Conservation (phyloP, 139 green algal species). For the Auxenochlorella pyrenoidosa region DNA sequence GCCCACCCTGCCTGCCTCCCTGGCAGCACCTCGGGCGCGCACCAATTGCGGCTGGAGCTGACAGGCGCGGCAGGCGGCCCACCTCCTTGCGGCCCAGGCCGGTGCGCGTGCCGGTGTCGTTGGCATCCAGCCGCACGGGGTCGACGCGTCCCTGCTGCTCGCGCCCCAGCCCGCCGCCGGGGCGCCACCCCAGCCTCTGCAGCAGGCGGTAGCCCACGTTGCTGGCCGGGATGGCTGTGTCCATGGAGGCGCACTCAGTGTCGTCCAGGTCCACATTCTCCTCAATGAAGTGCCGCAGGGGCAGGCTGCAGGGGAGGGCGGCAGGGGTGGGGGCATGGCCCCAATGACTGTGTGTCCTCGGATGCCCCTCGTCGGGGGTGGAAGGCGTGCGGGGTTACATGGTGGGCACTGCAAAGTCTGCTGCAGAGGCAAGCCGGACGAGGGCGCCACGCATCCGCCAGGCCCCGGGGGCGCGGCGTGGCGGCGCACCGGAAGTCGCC, state of each 20-base stretch:
- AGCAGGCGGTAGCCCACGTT: constrained; percentile 89
- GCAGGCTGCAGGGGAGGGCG: constrained; percentile 37
- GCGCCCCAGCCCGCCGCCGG: constrained; percentile 76
- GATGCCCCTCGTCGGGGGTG: too few relatives aligned
- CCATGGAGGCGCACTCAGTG: constrained; percentile 42
- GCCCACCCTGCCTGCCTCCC: too few relatives aligned
- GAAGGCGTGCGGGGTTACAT: too few relatives aligned
- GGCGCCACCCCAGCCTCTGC: constrained; percentile 85
- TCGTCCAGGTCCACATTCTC: constrained; percentile 57
- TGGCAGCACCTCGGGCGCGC: too few relatives aligned
- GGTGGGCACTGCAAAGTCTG: too few relatives aligned
- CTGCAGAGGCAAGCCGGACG: too few relatives aligned
- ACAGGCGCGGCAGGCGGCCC: background rate
- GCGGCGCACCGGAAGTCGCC: constrained; percentile 46
- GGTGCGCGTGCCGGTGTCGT: constrained; percentile 60
- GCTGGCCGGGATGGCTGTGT: constrained; percentile 49
- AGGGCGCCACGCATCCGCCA: too few relatives aligned
- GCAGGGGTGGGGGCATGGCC: background rate
- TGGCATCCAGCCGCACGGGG: constrained; percentile 74
- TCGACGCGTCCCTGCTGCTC: constrained; percentile 56
- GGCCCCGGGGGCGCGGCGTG: too few relatives aligned
- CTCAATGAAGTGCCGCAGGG: constrained; percentile 50
- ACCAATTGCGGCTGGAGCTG: background rate
- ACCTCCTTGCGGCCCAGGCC: constrained; percentile 84
- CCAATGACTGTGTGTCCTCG: too few relatives aligned